A percentile compares a stretch with the other conserved stretches of the same genome.
phyloP scores from a whole-genome alignment of 106 monocot genomes.

The Chionographis japonica region DNA sequence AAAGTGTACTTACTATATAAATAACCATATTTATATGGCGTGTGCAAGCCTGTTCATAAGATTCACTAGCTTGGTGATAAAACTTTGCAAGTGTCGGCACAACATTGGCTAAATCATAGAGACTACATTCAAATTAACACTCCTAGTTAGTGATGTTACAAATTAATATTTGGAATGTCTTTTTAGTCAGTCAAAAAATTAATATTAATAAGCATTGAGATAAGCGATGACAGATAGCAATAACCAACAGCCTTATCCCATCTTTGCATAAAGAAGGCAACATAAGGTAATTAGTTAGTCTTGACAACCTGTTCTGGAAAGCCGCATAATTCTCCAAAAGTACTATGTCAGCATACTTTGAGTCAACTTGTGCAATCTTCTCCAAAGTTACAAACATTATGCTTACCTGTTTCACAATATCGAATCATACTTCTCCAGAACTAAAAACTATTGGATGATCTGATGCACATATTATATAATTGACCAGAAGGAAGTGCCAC shows the following conservation, averaged over 20 bases:
- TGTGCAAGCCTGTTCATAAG: conserved; percentile 94
- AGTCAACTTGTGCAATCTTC: conserved; percentile 83
- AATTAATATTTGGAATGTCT: no score
- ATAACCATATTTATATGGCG: conserved; percentile 83
- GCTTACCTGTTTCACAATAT: conserved; percentile 56
- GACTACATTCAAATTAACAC: conserved; percentile 38
- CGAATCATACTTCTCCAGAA: neutral
- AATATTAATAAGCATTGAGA: neutral
- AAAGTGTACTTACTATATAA: conserved; percentile 58
- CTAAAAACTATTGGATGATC: neutral
- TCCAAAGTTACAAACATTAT: conserved; percentile 93
- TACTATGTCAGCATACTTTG: conserved; percentile 81
- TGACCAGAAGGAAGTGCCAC: no score
- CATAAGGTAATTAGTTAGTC: neutral
- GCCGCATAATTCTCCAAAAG: conserved; percentile 95
- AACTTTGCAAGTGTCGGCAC: conserved; percentile 90
- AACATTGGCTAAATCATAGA: conserved; percentile 94
- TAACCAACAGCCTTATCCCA: neutral
- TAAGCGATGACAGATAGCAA: neutral
- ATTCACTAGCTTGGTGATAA: conserved; percentile 97
- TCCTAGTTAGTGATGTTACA: neutral
- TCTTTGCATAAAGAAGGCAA: neutral
- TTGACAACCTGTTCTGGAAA: conserved; percentile 88
- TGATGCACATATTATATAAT: neutral
- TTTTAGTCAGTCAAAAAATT: no score